Evolutionary conservation across 2,329 filamentous ascomycete genomes (phyloP).

Genomic region (Amauroascus niger): DNA sequence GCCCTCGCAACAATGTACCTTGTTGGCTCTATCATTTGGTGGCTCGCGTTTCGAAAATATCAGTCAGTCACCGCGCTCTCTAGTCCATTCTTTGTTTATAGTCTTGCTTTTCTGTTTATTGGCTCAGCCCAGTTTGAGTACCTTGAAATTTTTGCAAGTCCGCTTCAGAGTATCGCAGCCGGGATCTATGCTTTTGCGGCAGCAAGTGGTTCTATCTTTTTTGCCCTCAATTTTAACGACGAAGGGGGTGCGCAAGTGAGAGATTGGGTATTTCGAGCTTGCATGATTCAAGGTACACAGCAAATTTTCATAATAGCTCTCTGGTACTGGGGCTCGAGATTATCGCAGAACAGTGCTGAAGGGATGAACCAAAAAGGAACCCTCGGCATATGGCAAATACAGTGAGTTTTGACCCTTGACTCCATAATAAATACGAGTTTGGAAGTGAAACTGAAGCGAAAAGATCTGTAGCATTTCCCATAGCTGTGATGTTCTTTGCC

Average conservation of each 20-base stretch:
- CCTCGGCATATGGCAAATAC: conserved; percentile 33
- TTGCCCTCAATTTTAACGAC: conserved; percentile 57
- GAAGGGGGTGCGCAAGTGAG: conserved; percentile 54
- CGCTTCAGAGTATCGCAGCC: conserved; percentile 53
- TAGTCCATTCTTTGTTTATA: conserved; percentile 53
- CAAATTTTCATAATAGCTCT: conserved; percentile 56
- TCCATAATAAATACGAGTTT: background rate
- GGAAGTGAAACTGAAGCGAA: conserved; percentile 18
- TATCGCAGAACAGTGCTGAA: conserved; percentile 35
- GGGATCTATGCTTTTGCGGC: conserved; percentile 54
- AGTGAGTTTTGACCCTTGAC: conserved; percentile 22
- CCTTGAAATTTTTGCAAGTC: conserved; percentile 36
- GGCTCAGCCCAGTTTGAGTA: conserved; percentile 48
- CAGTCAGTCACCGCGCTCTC: conserved; percentile 51
- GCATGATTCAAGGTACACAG: conserved; percentile 56
- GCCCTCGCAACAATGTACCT: conserved; percentile 52
- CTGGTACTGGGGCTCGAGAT: conserved; percentile 57
- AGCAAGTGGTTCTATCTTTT: conserved; percentile 54
- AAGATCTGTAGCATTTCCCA: conserved; percentile 47
- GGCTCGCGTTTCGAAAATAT: conserved; percentile 50
- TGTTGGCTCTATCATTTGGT: conserved; percentile 51
- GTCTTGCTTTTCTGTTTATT: conserved; percentile 19
- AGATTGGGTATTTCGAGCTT: conserved; percentile 58
- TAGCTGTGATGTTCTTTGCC: conserved; percentile 49
- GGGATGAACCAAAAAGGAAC: conserved; percentile 24